Base-by-base conservation (phyloP, 1,284 basidiomycete species). In the Cutaneotrichosporon daszewskae region DNA sequence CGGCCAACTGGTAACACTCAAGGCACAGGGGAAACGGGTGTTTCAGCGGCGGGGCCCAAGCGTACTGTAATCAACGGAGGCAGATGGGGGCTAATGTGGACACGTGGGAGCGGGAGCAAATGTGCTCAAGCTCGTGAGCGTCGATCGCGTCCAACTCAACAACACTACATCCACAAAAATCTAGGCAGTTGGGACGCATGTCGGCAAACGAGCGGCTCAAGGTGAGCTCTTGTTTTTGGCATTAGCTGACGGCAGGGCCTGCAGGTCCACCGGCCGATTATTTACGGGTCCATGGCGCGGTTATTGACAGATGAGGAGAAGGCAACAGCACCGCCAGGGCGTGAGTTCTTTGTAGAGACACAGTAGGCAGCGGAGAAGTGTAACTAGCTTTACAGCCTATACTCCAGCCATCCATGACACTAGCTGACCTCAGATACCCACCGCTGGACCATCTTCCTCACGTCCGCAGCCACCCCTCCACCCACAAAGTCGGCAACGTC, bases 221-320 rank as follows among this genome's bases (percentile, higher is more conserved):
- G 55, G 60, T 58, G 33, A 41, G 60, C 25, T 13, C 2, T 11
- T 1, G 11, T 13, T 13, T n/a, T 3, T 8, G 7, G 19, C 17
- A 13, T 17, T 31, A 18, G 31, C 47, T 47, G 16, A 37, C 35
- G 14, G 8, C 53, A 95, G 90, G 91, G 90, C 37, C 73, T 96
- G 25, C 85, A 81, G 56, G 87, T 98, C 45, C 83, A 84, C 66
- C 79, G 95, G 33, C 87, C 91, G 1, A 82, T 99, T 55, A 87
- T 97, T 51, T 96, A 96, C 71, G 95, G 95, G 43, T 97, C 95
- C 63, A 87, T 85, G n/a, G 87, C 94, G 11, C 79, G 81, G 1
- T 81, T 92, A 23, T 69, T 98, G 51, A 84, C 81, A 0, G 76
- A 79, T 8, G 80, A 83, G 55, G 92, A 96, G 45, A 58, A 54